These are phyloP conservation scores for Pleurotus salmoneostramineus DNA, from an alignment of 768 basidiomycete genomes.

Conservation along the genomic window DNA sequence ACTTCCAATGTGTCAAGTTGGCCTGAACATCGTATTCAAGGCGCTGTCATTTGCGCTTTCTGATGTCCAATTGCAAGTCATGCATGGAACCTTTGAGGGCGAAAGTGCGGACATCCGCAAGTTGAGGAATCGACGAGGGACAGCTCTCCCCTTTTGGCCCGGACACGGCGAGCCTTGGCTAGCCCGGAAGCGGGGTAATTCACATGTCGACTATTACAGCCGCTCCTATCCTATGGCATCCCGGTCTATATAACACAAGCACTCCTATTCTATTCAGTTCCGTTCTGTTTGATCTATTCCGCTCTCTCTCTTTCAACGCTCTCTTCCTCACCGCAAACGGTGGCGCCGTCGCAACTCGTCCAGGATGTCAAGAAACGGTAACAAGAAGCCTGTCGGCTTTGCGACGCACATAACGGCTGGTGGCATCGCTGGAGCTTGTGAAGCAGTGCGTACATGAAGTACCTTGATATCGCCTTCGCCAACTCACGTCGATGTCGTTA, in stretches of 20 bases:
- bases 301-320: neutral
- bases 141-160: neutral
- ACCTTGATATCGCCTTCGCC: neutral
- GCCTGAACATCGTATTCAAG: too few species aligned
- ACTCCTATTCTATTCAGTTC: neutral
- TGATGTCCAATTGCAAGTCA: too few species aligned
- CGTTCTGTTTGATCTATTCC: neutral
- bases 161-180: constrained; percentile 7
- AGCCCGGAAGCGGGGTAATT: neutral
- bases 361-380: constrained; percentile 49
- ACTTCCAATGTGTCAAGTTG: too few species aligned
- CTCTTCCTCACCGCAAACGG: neutral
- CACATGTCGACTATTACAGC: constrained; percentile 1
- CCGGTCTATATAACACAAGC: neutral
- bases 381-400: constrained; percentile 78
- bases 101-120: constrained; percentile 6
- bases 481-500: constrained; percentile 8
- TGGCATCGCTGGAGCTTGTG: constrained; percentile 90
- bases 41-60: too few species aligned
- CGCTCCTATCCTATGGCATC: constrained; percentile 1
- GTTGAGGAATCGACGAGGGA: neutral
- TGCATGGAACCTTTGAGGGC: neutral
- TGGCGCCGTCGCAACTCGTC: neutral
- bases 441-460: constrained; percentile 58
- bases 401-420: constrained; percentile 93